phyloP scores from a whole-genome alignment of 2,329 filamentous ascomycete genomes.

The Aureobasidium sp. region DNA sequence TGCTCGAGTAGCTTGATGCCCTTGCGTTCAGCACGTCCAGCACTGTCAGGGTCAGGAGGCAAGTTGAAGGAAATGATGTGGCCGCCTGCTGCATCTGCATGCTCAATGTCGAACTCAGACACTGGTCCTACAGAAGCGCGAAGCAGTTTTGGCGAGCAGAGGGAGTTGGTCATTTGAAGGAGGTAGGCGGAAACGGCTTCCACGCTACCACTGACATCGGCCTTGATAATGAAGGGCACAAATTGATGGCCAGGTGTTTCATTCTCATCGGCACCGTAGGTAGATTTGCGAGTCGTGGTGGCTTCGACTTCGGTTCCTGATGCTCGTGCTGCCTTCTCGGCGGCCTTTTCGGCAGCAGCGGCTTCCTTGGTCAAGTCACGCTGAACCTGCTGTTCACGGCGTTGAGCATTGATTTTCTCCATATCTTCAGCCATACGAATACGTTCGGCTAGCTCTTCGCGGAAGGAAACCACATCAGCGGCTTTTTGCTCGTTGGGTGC shows the following conservation, averaged over 20 bases:
- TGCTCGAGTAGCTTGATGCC: conserved; percentile 75
- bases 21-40: conserved; percentile 60
- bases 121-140: conserved; percentile 69
- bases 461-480: conserved; percentile 67
- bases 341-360: conserved; percentile 26
- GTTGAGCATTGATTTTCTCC: conserved; percentile 65
- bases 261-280: conserved; percentile 33
- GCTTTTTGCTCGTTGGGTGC: conserved; percentile 70
- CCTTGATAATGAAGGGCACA: conserved; percentile 81
- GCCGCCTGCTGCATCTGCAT: conserved; percentile 68
- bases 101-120: conserved; percentile 79
- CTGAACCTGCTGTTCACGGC: conserved; percentile 49
- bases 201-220: conserved; percentile 85
- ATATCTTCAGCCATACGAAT: conserved; percentile 58
- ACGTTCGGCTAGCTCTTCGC: conserved; percentile 61
- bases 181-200: conserved; percentile 80
- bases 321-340: conserved; percentile 24
- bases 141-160: conserved; percentile 70
- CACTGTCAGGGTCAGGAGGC: conserved; percentile 50
- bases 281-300: conserved; percentile 8
- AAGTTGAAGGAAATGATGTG: conserved; percentile 83
- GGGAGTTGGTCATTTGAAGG: conserved; percentile 70
- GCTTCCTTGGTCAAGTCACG: conserved; percentile 50
- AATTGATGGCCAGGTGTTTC: conserved; percentile 39
- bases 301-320: conserved; percentile 15